A percentile compares a stretch with the other conserved stretches of the same genome.
Conservation (phyloP, 768 basidiomycete genomes). For the Crassisporium funariophilum region DNA sequence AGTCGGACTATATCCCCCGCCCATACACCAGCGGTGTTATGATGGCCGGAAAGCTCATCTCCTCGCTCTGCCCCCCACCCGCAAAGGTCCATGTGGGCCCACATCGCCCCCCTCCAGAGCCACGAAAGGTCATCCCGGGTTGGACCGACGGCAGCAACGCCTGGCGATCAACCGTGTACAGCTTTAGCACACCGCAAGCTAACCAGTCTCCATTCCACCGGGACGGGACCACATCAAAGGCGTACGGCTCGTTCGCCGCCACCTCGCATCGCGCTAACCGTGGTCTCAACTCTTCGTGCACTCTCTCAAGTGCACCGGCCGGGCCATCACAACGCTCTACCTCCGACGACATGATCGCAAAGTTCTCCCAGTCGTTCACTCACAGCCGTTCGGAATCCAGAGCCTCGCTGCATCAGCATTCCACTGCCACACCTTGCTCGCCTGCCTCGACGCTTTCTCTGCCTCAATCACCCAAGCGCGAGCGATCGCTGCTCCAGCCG, state of each 20-base stretch:
- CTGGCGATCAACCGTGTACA: constrained; percentile 70
- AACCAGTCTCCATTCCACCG: constrained; percentile 32
- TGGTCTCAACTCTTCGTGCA: constrained; percentile 13
- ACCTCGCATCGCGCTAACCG: constrained; percentile 44
- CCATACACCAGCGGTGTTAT: constrained; percentile 64
- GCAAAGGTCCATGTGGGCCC: constrained; percentile 38
- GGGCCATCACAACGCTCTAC: constrained; percentile 23
- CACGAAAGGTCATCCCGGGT: constrained; percentile 54
- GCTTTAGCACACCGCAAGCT: constrained; percentile 44
- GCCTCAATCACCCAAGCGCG: constrained; percentile 42
- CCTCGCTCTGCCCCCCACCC: constrained; percentile 42
- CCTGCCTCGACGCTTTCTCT: constrained; percentile 38
- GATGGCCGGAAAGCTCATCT: constrained; percentile 66
- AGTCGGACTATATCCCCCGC: constrained; percentile 26
- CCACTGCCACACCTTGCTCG: constrained; percentile 31
- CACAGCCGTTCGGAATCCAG: constrained; percentile 57
- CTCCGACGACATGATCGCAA: constrained; percentile 51
- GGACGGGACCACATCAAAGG: constrained; percentile 31
- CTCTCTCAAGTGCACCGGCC: constrained; percentile 8
- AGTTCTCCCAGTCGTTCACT: constrained; percentile 59
- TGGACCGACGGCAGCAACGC: constrained; percentile 70
- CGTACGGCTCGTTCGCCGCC: constrained; percentile 50
- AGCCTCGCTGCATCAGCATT: constrained; percentile 33
- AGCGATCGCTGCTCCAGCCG: constrained; percentile 56
- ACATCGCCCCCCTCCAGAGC: constrained; percentile 32